Evolutionary conservation across 805 yeast species (phyloP), one percentile per base, ranked within the genome.

Genomic region (Schwanniomyces polymorphus): DNA sequence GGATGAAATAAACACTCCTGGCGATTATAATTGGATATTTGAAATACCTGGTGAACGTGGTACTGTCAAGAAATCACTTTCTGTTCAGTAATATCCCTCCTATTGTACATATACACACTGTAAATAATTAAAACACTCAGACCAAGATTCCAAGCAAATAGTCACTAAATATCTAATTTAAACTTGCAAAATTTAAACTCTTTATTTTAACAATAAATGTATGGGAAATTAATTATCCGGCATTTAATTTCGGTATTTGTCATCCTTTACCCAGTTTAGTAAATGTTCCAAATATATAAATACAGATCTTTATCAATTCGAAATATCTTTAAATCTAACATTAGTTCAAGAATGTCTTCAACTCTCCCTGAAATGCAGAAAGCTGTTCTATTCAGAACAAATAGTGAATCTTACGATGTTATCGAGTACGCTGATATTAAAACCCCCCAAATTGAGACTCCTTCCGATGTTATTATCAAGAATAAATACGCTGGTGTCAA

Each of bases 401-500:
- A 56, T 35, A 82, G 90, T 33, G 84, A 78, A 3, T 54, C 61
- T 25, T 74, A 76, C 12, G 89, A 83, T 29, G 86, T 79, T 4
- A 65, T 88, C 38, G 69, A 80, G 56, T 84, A 80, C 58, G 77
- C 38, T 7, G 46, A 38, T 25, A 84, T 83, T 33, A 81, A 85
- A 4, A 79, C 84, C 5, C 95, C 96, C 3, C 61, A 67, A 38
- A 72, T 85, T 44, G 61, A 68, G 5, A 75, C 72, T 3, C 72
- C 76, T 44, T 48, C 52, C 26, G 88, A 89, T 50, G 61, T 91
- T 9, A 71, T 91, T 41, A 74, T 91, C 60, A 85, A 86, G 66
- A 88, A 86, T 74, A 75, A 72, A 46, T 90, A 80, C 56, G 76
- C 91, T 10, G 98, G 98, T 28, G 70, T 90, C 58, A 90, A 90